Evolutionary conservation across 2,329 filamentous ascomycete species (phyloP), one percentile per base, ranked within the genome.

Genomic region (Talaromyces atroroseus): DNA sequence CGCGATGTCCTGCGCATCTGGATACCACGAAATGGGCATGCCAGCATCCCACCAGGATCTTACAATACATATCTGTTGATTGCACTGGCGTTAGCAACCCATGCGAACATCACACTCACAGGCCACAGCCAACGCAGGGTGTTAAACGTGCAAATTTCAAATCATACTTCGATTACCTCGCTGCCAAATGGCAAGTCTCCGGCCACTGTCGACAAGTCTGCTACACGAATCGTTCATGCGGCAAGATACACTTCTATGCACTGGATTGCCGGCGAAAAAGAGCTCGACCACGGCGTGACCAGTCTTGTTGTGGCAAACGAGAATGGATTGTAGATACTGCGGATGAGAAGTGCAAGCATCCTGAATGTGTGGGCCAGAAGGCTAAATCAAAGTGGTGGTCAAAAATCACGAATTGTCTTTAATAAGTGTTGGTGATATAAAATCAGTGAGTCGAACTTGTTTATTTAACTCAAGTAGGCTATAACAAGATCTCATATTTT

Each of bases 321-420:
- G 55, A 57, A 24, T 57, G 49, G 55, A 52, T 57, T 44, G 10
- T 57, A n/a, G 55, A 57, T 34, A 49, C 26, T 12, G 47, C 47
- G 1, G 38, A 57, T 38, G 55, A 57, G 45, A 52, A 44, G 23
- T 57, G 49, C 34, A 53, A 20, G 24, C 55, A 57, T 53, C 50
- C 50, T 23, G 36, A 57, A 16, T 57, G 55, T 14, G 5, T 57
- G 45, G 6, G n/a, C 20, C 5, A 14, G 2, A 53, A 38, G 21
- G 18, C n/a, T 32, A 23, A 29, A 12, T n/a, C 20, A 24, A 52
- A 11, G 11, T 57, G 55, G 55, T 53, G 45, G 55, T 23, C 34
- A 14, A 57, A 36, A 32, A 49, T 57, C 20, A 48, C 29, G 7
- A 23, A 47, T 20, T 29, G 12, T 1, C 26, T 54, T 29, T 29